A percentile compares a stretch with the other conserved stretches of the same genome.
Evolutionary conservation across 2,329 filamentous ascomycete species (phyloP).

Genomic region (Calcarisporium arbuscula): DNA sequence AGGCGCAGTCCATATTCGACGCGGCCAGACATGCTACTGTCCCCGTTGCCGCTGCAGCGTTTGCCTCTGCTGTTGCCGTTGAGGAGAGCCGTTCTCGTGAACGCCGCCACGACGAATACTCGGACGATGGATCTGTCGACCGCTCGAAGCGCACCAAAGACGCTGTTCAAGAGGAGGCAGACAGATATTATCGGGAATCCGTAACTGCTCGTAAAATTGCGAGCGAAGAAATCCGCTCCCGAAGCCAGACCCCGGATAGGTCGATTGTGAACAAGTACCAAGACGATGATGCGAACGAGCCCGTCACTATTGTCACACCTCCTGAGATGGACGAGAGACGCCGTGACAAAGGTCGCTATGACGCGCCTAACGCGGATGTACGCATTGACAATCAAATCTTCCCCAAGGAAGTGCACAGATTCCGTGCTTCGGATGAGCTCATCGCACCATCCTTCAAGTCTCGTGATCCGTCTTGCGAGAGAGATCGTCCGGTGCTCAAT

Average conservation of each 20-base stretch:
- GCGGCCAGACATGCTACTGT: conserved; percentile 41
- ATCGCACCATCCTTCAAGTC: conserved; percentile 31
- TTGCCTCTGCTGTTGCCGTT: conserved; percentile 40
- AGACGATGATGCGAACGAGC: conserved; percentile 24
- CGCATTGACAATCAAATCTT: conserved; percentile 52
- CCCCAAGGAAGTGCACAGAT: conserved; percentile 41
- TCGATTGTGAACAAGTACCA: conserved; percentile 53
- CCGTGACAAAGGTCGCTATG: conserved; percentile 43
- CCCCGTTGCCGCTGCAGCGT: conserved; percentile 39
- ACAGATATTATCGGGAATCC: conserved; percentile 51
- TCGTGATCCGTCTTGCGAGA: conserved; percentile 47
- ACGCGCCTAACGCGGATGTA: conserved; percentile 58
- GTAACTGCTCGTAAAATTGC: conserved; percentile 47
- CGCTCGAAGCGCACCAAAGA: conserved; percentile 29
- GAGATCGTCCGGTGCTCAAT: conserved; percentile 53
- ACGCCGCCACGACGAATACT: conserved; percentile 23
- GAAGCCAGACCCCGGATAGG: conserved; percentile 42
- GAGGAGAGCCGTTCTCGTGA: conserved; percentile 31
- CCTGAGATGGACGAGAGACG: conserved; percentile 41
- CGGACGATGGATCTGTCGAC: conserved; percentile 27
- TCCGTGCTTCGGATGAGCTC: conserved; percentile 21
- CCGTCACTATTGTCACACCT: conserved; percentile 47
- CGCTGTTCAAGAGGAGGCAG: conserved; percentile 48
- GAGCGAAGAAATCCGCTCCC: conserved; percentile 47
- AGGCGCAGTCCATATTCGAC: conserved; percentile 38